These are phyloP conservation scores for Phyllosticta capitalensis DNA, from an alignment of 2,329 filamentous ascomycete species.

Conservation along the genomic window DNA sequence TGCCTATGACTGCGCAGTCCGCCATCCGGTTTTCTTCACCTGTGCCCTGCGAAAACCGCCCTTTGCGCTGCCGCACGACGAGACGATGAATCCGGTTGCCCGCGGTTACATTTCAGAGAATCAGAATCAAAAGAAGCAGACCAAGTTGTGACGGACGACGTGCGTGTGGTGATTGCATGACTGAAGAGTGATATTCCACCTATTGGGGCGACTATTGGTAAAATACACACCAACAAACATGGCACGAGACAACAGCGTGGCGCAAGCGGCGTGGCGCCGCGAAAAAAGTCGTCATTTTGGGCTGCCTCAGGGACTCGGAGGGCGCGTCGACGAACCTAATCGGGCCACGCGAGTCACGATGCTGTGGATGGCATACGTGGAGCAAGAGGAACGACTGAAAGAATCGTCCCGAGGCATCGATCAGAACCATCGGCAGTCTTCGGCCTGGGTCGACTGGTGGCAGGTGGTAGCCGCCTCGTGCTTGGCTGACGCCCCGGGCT, in stretches of 20 bases:
- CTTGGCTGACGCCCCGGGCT: background rate
- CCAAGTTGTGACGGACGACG: slow-evolving; percentile 3
- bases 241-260: background rate
- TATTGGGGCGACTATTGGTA: too few species aligned
- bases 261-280: background rate
- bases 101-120: slow-evolving; percentile 33
- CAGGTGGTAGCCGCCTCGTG: background rate
- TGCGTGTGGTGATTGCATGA: background rate
- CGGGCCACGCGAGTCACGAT: background rate
- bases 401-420: background rate
- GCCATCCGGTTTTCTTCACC: slow-evolving; percentile 72
- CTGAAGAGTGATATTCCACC: background rate
- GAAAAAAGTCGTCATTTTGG: background rate
- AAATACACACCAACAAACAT: too few species aligned
- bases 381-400: background rate
- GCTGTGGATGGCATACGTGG: background rate
- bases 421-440: background rate
- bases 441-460: background rate
- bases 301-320: background rate
- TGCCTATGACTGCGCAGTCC: slow-evolving; percentile 46
- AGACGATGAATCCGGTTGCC: slow-evolving; percentile 32
- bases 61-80: slow-evolving; percentile 23
- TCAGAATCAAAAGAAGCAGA: background rate
- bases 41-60: slow-evolving; percentile 50
- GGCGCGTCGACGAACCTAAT: background rate